Percentiles rank a stretch among this genome's conserved stretches.
Evolutionary conservation across 1,284 basidiomycete species (phyloP).

Genomic region (Fomes fomentarius): DNA sequence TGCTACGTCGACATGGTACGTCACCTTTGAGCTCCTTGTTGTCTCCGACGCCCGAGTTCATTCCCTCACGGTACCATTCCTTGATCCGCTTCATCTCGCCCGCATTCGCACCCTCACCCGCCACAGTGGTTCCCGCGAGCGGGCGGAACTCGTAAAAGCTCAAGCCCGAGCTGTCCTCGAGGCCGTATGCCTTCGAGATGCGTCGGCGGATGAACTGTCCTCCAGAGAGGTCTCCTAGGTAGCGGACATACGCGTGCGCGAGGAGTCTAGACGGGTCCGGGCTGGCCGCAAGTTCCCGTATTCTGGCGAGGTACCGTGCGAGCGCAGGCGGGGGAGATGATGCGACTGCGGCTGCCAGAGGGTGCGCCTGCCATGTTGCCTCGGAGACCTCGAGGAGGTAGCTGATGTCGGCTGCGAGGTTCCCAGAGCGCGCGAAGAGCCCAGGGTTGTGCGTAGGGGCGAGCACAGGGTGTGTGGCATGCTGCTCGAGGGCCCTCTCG

Average conservation of each 20-base stretch:
- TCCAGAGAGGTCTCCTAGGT: constrained; percentile 85
- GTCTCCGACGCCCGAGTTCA: constrained; percentile 68
- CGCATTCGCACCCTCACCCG: constrained; percentile 35
- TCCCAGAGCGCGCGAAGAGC: constrained; percentile 62
- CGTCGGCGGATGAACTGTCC: constrained; percentile 75
- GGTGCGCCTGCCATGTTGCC: constrained; percentile 57
- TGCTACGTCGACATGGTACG: constrained; percentile 14
- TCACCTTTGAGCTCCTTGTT: constrained; percentile 59
- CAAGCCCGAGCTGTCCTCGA: constrained; percentile 59
- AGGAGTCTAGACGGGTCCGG: constrained; percentile 61
- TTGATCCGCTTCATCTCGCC: constrained; percentile 79
- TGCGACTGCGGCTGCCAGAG: constrained; percentile 49
- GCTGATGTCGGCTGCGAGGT: constrained; percentile 69
- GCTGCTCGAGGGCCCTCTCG: constrained; percentile 65
- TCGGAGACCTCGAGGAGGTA: constrained; percentile 61
- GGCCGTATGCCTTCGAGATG: constrained; percentile 67
- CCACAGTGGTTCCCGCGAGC: constrained; percentile 43
- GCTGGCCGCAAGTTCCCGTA: constrained; percentile 48
- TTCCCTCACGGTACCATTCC: constrained; percentile 74
- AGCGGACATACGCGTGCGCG: constrained; percentile 82
- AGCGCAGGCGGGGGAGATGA: constrained; percentile 54
- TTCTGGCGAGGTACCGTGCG: constrained; percentile 53
- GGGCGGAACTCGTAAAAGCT: constrained; percentile 78
- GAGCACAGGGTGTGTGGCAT: constrained; percentile 64
- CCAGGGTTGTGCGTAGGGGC: constrained; percentile 74